Base-by-base conservation (phyloP, 164 flowering plant species). In the Umbellularia californica region DNA sequence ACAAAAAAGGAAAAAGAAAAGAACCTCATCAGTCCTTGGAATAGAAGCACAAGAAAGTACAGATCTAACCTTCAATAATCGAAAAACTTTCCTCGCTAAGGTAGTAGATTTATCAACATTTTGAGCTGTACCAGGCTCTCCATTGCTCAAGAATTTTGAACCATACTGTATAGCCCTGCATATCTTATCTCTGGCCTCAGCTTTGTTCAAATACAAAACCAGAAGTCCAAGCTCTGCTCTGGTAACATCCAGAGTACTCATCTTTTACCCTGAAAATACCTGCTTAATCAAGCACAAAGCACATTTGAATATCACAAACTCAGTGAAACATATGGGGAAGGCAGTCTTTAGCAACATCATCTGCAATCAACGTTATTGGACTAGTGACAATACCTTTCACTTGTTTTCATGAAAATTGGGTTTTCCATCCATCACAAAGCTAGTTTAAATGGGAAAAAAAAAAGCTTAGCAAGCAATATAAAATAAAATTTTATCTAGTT, bases 111-210 rank as follows among this genome's bases (percentile, higher is more conserved):
- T 95, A 82, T 95, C 99, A 81, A 95, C 99, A 84, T 87, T 92
- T 77, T 93, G 97, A 52, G 99, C 98, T 0, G 95, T 90, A 67
- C 99, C 99, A 75, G 98, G 89, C 79, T 92, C 81, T 69, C 99
- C 99, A 84, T 92, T 82, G 82, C 98, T 94, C 82, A 96, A 66
- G 81, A 91, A 96, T 77, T 92, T 96, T 20, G 98, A 94, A 75
- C 99, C 99, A 80, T 96, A 96, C 62, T 96, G 99, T 80, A 96
- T 96, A 62, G 98, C 93, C 83, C 98, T 86, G 89, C 98, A 94
- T 79, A 94, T 88, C 90, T 96, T 96, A 84, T 96, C 99, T 85
- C 98, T 89, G 47, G 99, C 92, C 85, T 96, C 99, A 70, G 99
- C 99, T 82, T 95, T 95, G 84, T 92, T 93, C 86, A 95, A 81